Percentiles rank a stretch among this genome's conserved stretches.
phyloP scores from a whole-genome alignment of 225 moss, liverwort and hornwort genomes.

The Asterella californica region DNA sequence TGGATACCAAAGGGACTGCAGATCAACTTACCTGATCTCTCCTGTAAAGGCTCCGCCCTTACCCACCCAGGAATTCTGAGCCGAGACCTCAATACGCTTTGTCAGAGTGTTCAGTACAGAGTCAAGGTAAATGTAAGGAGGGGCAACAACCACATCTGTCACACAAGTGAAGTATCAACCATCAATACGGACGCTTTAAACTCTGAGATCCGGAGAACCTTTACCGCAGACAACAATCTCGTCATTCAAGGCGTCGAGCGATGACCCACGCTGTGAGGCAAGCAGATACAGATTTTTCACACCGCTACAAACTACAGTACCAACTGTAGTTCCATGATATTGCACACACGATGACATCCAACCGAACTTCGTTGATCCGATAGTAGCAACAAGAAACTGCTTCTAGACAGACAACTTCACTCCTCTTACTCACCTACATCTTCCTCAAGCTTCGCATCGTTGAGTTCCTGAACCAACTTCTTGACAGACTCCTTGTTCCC shows the following conservation, averaged over 20 bases:
- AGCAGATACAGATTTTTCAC: not conserved
- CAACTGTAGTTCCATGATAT: not conserved
- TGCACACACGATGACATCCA: not conserved
- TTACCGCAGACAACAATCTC: not conserved
- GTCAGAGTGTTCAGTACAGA: constrained; percentile 64
- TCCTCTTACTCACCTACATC: constrained; percentile 49
- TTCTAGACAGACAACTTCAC: not conserved
- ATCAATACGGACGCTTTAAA: not conserved
- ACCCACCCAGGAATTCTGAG: constrained; percentile 86
- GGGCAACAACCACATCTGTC: constrained; percentile 70
- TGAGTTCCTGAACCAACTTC: constrained; percentile 77
- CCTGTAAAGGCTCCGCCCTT: constrained; percentile 94
- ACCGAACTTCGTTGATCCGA: not conserved
- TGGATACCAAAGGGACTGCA: not conserved
- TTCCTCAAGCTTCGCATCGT: constrained; percentile 70
- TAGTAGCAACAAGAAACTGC: not conserved
- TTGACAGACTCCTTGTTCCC: constrained; percentile 72
- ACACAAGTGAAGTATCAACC: not conserved
- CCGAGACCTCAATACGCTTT: constrained; percentile 75
- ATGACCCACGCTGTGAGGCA: not conserved
- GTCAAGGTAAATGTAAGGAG: constrained; percentile 72
- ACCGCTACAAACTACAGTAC: not conserved
- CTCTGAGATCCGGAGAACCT: not conserved
- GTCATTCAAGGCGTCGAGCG: not conserved
- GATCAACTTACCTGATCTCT: constrained; percentile 57